Base-by-base conservation (phyloP, 108 stramenopile genomes). In the Craspedostauros australis region DNA sequence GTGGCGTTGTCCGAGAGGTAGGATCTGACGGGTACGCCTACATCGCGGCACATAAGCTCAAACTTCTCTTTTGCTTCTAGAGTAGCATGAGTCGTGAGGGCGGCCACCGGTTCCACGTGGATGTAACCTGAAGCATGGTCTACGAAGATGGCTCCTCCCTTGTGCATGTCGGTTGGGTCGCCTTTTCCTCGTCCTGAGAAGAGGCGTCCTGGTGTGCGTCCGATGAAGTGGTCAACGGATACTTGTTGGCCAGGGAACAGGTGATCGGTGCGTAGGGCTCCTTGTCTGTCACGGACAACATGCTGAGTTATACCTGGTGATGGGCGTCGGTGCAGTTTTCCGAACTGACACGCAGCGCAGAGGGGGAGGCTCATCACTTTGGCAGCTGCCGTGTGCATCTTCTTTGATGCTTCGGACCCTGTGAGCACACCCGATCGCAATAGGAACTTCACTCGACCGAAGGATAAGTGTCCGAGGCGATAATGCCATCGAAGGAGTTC, bases 181-280 rank as follows among this genome's bases (percentile, higher is more conserved):
- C 52, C 54, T 63, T 68, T 68, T 4, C 67, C 73, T 19, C 19
- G 24, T 4, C 67, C 49, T 18, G 46, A 15, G 5, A 50, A 58
- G 0, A 59, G 59, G 5, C 68, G 63, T 20, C 74, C 74, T 9
- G 12, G 14, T 4, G 34, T 41, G 5, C 38, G 19, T 20, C 37
- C 65, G 20, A 69, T 22, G 23, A 53, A 73, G 29, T 64, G 68
- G 39, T 78, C 77, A 21, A 68, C 55, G 5, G 63, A 69, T 11
- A 78, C 62, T 15, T 24, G 2, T 15, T 72, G 46, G 7, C 72
- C 72, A 40, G 77, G 70, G 16, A 32, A 24, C 4, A 72, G 50
- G 0, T 63, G 36, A 0, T 49, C 50, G 1, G 56, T 5, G 18
- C 41, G 49, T 5, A 70, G 38, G 12, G 21, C 9, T 8, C 61